phyloP scores from a whole-genome alignment of 371 early-diverging fungal genomes.

The Mucor irregularis region DNA sequence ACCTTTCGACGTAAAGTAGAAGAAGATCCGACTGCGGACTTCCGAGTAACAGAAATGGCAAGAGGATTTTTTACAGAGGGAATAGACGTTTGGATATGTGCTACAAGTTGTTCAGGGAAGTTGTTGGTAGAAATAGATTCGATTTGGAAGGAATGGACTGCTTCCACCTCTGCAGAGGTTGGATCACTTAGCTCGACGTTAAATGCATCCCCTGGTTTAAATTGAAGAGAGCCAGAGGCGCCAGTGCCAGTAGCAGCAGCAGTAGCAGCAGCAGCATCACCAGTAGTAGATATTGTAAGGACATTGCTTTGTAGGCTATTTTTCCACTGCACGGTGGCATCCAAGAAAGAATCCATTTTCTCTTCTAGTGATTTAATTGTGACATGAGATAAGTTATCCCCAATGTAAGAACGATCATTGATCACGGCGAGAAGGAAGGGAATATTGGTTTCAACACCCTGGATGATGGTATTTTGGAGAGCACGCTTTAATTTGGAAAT shows the following conservation, averaged over 20 bases:
- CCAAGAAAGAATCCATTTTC: constrained; percentile 18
- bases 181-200: constrained; percentile 26
- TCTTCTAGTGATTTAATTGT: constrained; percentile 32
- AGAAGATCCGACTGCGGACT: constrained; percentile 17
- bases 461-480: constrained; percentile 25
- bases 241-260: neutral
- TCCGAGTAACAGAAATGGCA: constrained; percentile 25
- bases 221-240: constrained; percentile 18
- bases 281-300: neutral
- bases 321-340: neutral
- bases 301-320: neutral
- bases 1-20: constrained; percentile 33
- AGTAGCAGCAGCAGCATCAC: neutral
- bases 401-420: constrained; percentile 9
- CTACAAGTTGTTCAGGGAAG: constrained; percentile 38
- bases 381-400: constrained; percentile 14
- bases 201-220: constrained; percentile 45
- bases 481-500: constrained; percentile 29
- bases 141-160: constrained; percentile 31
- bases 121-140: constrained; percentile 36
- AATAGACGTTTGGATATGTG: constrained; percentile 22
- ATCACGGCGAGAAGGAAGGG: constrained; percentile 32
- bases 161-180: neutral
- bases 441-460: constrained; percentile 40
- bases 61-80: constrained; percentile 8